Evolutionary conservation across 75 land plant genomes (phyloP), one percentile per base, ranked within the genome.

Genomic region (Selaginella tamariscina): DNA sequence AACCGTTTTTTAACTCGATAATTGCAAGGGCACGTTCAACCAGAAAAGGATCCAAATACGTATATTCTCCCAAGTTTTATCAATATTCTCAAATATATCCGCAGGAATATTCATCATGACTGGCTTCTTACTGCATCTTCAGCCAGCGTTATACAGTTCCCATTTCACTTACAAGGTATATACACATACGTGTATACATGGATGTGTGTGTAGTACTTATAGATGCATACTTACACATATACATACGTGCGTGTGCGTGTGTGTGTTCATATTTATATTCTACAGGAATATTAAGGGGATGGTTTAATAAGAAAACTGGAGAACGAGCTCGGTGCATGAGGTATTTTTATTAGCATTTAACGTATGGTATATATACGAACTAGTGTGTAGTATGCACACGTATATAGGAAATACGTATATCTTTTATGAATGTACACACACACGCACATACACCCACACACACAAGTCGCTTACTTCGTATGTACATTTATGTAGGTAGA

Each of bases 1-100:
- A 79, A 0, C 88, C 96, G 26, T 81, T 88, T 59, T 85, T 91
- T 24, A 88, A 88, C 73, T 80, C 85, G 31, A 85, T 91, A 86
- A 72, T 91, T 11, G 80, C 83, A 73, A 82, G 93, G 71, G 65
- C 86, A 54, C 78, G 64, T 27, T 75, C 86, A 74, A 76, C 80
- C 27, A 24, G 27, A 29, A 80, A 88, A 26, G 88, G 85, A 91
- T 75, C 80, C 88, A 24, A 82, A 83, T 30, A 71, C 78, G 2
- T 63, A 85, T 75, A 83, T 91, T 13, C 33, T 83, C 21, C 74
- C 81, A 55, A 82, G 82, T 70, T 79, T 88, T 57, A 57, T 86
- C 24, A 67, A 64, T 24, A 64, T 79, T 9, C 56, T 91, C 60
- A 62, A 68, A 27, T 76, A 73, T 67, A 82, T 75, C 33, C 70